These are phyloP conservation scores for Aschersonia sp. DNA, from an alignment of 2,329 filamentous ascomycete species.

Conservation along the genomic window DNA sequence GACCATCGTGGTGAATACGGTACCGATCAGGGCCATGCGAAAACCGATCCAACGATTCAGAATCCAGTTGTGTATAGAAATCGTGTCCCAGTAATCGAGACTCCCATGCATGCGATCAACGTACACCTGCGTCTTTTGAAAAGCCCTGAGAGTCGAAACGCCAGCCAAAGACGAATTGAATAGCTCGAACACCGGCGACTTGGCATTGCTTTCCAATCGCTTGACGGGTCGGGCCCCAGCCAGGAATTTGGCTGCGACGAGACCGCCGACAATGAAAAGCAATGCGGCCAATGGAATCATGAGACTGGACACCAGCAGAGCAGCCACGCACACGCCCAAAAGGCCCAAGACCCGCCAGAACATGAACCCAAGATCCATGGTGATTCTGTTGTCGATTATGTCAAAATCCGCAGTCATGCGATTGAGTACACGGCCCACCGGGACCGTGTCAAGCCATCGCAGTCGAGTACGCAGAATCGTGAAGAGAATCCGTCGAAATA, in stretches of 20 bases:
- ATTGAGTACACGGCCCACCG: constrained; percentile 62
- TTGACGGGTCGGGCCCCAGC: constrained; percentile 61
- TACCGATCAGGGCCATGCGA: constrained; percentile 55
- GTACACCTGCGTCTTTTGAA: constrained; percentile 53
- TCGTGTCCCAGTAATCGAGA: constrained; percentile 52
- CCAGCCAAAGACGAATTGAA: constrained; percentile 61
- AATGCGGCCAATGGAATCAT: constrained; percentile 47
- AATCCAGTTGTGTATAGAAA: constrained; percentile 54
- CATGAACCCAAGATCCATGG: constrained; percentile 46
- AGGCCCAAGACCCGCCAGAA: constrained; percentile 46
- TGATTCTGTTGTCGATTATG: constrained; percentile 53
- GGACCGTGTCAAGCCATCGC: constrained; percentile 70
- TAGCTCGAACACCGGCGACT: constrained; percentile 68
- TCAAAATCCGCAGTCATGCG: constrained; percentile 68
- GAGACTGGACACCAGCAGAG: constrained; percentile 50
- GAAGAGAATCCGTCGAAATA: constrained; percentile 54
- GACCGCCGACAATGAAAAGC: constrained; percentile 41
- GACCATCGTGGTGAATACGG: constrained; percentile 51
- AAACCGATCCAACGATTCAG: constrained; percentile 68
- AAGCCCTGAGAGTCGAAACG: constrained; percentile 62
- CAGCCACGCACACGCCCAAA: constrained; percentile 51
- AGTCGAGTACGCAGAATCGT: constrained; percentile 56
- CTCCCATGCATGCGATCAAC: constrained; percentile 53
- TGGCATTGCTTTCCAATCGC: constrained; percentile 60
- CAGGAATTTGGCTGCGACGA: constrained; percentile 48